Base-by-base conservation (phyloP, 2,329 filamentous ascomycete genomes). In the Coleophoma eucalyptorum region DNA sequence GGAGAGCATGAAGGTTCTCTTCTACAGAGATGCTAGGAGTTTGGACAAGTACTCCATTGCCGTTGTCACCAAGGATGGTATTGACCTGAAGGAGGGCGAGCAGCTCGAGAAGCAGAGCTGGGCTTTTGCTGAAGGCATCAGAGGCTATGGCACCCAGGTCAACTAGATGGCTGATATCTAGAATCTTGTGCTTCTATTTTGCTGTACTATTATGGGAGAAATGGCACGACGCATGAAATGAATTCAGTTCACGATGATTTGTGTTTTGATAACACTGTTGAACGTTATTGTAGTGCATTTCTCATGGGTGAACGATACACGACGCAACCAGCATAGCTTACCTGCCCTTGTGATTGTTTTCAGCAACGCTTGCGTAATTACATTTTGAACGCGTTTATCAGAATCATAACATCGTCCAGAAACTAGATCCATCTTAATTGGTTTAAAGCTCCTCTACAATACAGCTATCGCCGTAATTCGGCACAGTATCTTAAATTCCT, bases 1-100 rank as follows among this genome's bases (percentile, higher is more conserved):
- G 76, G 89, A 96, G 74, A 96, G 91, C 72, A 92, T 99, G 89
- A 97, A 97, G 81, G 93, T 97, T 48, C 79, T 99, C 54, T 99
- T 89, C 77, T 99, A 99, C 78, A 83, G 94, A 63, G 94, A 99
- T 73, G 94, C 94, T 42, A 85, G 94, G 70, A 95, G 89, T 74
- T 74, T 94, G 73, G 91, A 97, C 72, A 80, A 81, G 61, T 99
- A 97, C 76, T 94, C 89, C 58, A 86, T 97, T 67, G 93, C 93
- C 18, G 80, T 97, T 49, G 80, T 99, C 50, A 94, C 89, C 50
- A 88, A 90, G 73, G 89, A 90, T 45, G 90, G 89, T n/a, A 84
- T 97, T 52, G 87, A 95, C 50, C 69, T 97, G 59, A 86, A 86
- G 69, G 84, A 95, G 72, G 75, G 88, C 63, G 89, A 96, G 77